Evolutionary conservation across 2,329 filamentous ascomycete species (phyloP), one percentile per base, ranked within the genome.

Genomic region (Apiospora aurea): DNA sequence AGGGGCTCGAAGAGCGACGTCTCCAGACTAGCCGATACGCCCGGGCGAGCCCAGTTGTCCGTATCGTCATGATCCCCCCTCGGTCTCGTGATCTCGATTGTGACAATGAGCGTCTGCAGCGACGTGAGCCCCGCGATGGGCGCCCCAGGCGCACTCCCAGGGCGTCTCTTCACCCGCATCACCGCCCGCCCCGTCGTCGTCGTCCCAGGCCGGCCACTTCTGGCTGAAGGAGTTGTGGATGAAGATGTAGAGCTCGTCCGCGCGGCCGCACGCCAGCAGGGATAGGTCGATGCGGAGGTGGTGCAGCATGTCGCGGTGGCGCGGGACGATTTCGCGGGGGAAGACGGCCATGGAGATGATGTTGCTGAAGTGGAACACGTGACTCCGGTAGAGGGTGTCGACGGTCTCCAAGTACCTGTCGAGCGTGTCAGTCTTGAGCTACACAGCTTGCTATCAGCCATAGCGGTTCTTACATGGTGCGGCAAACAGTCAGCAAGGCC

Each of bases 201-300:
- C 49, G 34, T 71, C 49, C 70, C 70, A 71, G 16, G 41, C 49
- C 4, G 26, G 24, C 70, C 70, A 71, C 26, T 44, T 41, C 8
- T 46, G 18, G 18, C 66, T 44, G 67, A 71, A 64, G 18, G 70
- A 57, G 26, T 71, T 69, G 64, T 71, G 66, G 8, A 69, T 47
- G 49, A 69, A 53, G 13, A 51, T 18, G 38, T 38, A 24, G 11
- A 71, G 38, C 4, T 53, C 14, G 13, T 69, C 24, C 26, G 2
- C 14, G 14, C 24, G 34, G 13, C 41, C 14, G 16, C 41, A 24
- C 10, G 13, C 26, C n/a, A 57, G 34, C 2, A 71, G 70, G n/a
- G 41, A 16, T 7, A 71, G 51, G 38, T 43, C 61, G n/a, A 71
- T 29, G 14, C 70, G 41, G 34, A 71, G 21, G 46, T 71, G 67